phyloP scores from a whole-genome alignment of 106 monocot genomes.

The Dendrobium huoshanense region DNA sequence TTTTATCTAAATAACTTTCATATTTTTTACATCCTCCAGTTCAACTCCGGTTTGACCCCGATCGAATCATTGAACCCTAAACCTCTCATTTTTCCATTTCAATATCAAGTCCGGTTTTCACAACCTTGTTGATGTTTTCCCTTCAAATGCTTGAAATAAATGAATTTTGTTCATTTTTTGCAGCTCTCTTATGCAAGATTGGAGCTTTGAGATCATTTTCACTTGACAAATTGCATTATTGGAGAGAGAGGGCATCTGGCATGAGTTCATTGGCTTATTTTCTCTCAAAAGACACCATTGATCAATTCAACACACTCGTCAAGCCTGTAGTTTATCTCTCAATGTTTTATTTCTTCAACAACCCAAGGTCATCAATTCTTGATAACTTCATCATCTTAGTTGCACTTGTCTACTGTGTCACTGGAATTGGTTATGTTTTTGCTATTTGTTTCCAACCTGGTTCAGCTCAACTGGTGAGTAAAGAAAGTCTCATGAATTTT shows the following conservation, averaged over 20 bases:
- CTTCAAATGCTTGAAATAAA: background rate
- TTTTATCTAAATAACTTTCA: too few species aligned
- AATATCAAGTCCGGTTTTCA: too few species aligned
- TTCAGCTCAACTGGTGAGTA: constrained; percentile 73
- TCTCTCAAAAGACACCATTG: constrained; percentile 74
- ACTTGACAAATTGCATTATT: constrained; percentile 65
- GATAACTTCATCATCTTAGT: constrained; percentile 62
- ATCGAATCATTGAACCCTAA: too few species aligned
- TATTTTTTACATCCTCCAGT: too few species aligned
- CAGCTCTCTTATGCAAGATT: constrained; percentile 85
- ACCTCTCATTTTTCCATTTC: too few species aligned
- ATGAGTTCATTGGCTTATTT: constrained; percentile 93
- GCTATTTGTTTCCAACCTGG: constrained; percentile 79
- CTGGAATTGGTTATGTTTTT: constrained; percentile 80
- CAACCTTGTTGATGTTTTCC: too few species aligned
- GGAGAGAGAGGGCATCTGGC: constrained; percentile 74
- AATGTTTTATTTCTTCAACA: constrained; percentile 94
- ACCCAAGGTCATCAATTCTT: constrained; percentile 71
- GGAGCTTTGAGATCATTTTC: constrained; percentile 85
- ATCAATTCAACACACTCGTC: constrained; percentile 78
- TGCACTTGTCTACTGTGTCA: constrained; percentile 79
- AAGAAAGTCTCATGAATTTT: background rate
- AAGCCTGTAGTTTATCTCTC: constrained; percentile 88
- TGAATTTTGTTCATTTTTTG: background rate
- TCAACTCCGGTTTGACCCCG: too few species aligned